phyloP scores from a whole-genome alignment of 805 yeast genomes.

The Lachancea sp. region DNA sequence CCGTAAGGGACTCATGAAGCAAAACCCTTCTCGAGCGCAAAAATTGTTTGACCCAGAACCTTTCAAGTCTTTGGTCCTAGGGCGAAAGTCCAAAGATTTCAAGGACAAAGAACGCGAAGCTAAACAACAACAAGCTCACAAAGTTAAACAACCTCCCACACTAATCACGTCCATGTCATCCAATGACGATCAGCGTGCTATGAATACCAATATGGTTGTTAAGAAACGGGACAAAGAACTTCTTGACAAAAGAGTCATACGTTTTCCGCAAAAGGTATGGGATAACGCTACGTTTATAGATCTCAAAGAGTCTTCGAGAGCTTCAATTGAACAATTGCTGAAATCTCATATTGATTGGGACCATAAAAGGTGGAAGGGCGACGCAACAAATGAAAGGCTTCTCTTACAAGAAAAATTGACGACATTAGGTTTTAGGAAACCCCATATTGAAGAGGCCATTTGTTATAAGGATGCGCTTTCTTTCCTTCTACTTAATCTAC shows the following conservation, averaged over 20 bases:
- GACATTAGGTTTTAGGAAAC: conserved; percentile 57
- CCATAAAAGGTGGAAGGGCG: conserved; percentile 9
- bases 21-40: conserved; percentile 43
- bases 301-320: conserved; percentile 57
- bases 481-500: conserved; percentile 71
- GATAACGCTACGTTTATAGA: conserved; percentile 62
- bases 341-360: conserved; percentile 53
- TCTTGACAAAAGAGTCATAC: conserved; percentile 13
- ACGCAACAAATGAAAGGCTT: conserved; percentile 14
- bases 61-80: conserved; percentile 59
- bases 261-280: conserved; percentile 55
- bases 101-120: conserved; percentile 43
- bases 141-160: conserved; percentile 43
- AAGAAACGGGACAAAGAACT: conserved; percentile 7
- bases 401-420: conserved; percentile 32
- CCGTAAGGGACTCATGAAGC: conserved; percentile 44
- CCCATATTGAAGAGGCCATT: conserved; percentile 69
- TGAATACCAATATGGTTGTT: background rate
- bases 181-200: background rate
- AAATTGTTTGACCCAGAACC: conserved; percentile 65
- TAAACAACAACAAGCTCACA: conserved; percentile 43
- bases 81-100: conserved; percentile 40
- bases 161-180: conserved; percentile 33
- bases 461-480: conserved; percentile 44
- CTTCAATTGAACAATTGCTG: conserved; percentile 55